Evolutionary conservation across 2,329 filamentous ascomycete genomes (phyloP), one percentile per base, ranked within the genome.

Genomic region (Nemania sp.): DNA sequence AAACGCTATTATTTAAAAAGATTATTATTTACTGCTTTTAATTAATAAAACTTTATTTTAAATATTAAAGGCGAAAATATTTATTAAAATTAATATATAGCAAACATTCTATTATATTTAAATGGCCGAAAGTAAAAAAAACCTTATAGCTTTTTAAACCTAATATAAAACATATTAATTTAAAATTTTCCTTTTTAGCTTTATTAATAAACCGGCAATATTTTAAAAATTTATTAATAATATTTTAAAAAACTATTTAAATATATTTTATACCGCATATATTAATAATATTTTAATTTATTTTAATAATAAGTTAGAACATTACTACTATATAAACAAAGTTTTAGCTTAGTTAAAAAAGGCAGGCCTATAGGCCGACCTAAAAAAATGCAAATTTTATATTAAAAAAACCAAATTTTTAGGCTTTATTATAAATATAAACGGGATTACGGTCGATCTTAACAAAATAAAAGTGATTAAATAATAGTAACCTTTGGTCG

Each of bases 71-170:
- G n/a, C n/a, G n/a, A 42, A 42, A 42, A 42, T 42, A 6, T 42
- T 42, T 42, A 42, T 42, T 42, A 42, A 42, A 42, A 42, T 42
- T 42, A 42, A 42, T 42, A 42, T 42, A 42, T 42, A 42, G n/a
- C n/a, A 42, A 42, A 17, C n/a, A 42, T 42, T 42, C n/a, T 42
- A 42, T 42, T 42, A 42, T 13, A 42, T 42, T 42, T 9, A 42
- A 42, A 42, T 42, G n/a, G 7, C 7, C 5, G 7, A 9, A 42
- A 17, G n/a, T 13, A 42, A 42, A 9, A 42, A 42, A 42, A n/a
- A n/a, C n/a, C n/a, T n/a, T n/a, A n/a, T n/a, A n/a, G n/a, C n/a
- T n/a, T n/a, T n/a, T n/a, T n/a, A n/a, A n/a, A n/a, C n/a, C n/a
- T n/a, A n/a, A n/a, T n/a, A n/a, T n/a, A n/a, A n/a, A n/a, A n/a